These are phyloP conservation scores for Oropetium thomaeum DNA, from an alignment of 176 grass and related monocot species.

Conservation along the genomic window DNA sequence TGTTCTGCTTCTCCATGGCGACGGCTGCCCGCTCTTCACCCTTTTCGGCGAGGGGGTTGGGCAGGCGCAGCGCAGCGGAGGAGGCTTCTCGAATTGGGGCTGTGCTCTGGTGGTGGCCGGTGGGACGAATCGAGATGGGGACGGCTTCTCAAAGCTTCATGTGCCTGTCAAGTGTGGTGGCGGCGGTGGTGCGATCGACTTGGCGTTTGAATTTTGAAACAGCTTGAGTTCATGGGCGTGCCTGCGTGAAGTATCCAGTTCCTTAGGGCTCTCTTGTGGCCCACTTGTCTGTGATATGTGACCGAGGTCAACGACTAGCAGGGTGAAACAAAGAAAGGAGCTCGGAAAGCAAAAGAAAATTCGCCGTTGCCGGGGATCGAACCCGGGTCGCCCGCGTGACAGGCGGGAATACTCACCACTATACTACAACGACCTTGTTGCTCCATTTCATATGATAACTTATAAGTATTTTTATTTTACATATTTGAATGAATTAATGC, in stretches of 20 bases:
- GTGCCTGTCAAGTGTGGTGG: too few relatives aligned
- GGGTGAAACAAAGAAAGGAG: too few relatives aligned
- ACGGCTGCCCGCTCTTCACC: not conserved
- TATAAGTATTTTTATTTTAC: too few relatives aligned
- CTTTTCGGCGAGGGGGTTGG: too few relatives aligned
- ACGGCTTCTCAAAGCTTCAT: too few relatives aligned
- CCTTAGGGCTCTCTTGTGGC: too few relatives aligned
- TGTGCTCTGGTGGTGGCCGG: not conserved
- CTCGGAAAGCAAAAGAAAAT: not conserved
- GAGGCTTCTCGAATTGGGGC: constrained; percentile 4
- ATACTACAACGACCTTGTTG: constrained; percentile 90
- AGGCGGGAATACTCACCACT: constrained; percentile 93
- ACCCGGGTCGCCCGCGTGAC: constrained; percentile 88
- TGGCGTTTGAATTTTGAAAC: not conserved
- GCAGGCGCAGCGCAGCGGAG: too few relatives aligned
- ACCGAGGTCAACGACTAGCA: too few relatives aligned
- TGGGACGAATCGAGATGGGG: not conserved
- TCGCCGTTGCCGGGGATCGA: constrained; percentile 91
- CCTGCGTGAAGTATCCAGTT: too few relatives aligned
- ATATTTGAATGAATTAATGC: too few relatives aligned
- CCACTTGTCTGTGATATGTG: too few relatives aligned
- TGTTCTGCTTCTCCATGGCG: constrained; percentile 31
- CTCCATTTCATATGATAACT: too few relatives aligned
- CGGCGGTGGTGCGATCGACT: not conserved
- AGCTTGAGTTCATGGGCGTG: not conserved